Base-by-base conservation (phyloP, 352 stramenopile species). In the Globisporangium rhizosaccharum region DNA sequence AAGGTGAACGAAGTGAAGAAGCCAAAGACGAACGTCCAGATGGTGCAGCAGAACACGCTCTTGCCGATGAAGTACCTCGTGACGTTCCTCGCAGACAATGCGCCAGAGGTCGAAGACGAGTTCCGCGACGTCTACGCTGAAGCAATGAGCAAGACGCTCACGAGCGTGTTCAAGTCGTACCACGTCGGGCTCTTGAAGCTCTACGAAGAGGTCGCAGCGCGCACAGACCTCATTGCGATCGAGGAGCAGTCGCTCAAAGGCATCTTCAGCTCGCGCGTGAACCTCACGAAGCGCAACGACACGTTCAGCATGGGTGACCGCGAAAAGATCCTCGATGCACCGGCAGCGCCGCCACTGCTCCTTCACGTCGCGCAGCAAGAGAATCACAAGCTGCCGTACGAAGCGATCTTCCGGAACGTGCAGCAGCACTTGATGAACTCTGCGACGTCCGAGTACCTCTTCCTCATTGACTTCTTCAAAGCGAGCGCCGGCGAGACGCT, bases 341-440 rank as follows among this genome's bases (percentile, higher is more conserved):
- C 87, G 0, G 85, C 90, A 1, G 72, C 78, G 5, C 78, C 85
- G 23, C 93, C 96, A 10, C 85, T 99, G 49, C 88, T 98, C 62
- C 71, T 98, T 12, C 96, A 99, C 67, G 90, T 99, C 25, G 94
- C 94, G 9, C 70, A 96, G 47, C 86, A 94, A 51, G 96, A 98
- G 68, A 78, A 83, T 20, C 71, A 89, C 42, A 92, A 92, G 56
- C 92, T 98, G 53, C 90, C 96, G 7, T 99, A 99, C 68, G 97
- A 99, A 73, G 94, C 90, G 49, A 85, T 99, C 37, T 97, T 99
- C 59, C 85, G 97, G 41, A 98, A 90, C 45, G 74, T 98, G 23
- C 89, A 99, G 67, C 96, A 97, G 65, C 97, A 99, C 63, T 75
- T 99, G 23, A 95, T 99, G 70, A 97, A 99, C 81, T 96, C 94